Conservation (phyloP, 352 stramenopile species). For the Pythium diclinum region DNA sequence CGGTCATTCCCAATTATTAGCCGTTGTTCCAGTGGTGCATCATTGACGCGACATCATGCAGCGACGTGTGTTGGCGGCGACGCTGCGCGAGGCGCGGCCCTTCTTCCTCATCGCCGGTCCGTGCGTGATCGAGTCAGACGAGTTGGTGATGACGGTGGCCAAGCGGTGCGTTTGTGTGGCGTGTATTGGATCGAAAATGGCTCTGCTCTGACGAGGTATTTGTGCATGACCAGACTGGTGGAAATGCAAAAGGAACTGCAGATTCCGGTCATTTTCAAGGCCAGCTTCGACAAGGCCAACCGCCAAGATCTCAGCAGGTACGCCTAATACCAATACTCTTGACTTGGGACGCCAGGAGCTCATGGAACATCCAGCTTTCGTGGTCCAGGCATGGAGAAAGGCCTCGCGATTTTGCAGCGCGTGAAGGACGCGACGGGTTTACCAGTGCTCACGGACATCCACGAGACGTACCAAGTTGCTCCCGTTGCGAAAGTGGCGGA, state of each 20-base stretch:
- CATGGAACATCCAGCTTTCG: slow-evolving; percentile 46
- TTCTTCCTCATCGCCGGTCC: slow-evolving; percentile 86
- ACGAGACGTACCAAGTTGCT: slow-evolving; percentile 80
- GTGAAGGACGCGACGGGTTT: slow-evolving; percentile 73
- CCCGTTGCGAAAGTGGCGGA: slow-evolving; percentile 68
- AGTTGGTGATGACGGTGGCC: slow-evolving; percentile 65
- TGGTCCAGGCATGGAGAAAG: slow-evolving; percentile 64
- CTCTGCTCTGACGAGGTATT: not conserved
- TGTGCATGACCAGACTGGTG: slow-evolving; percentile 36
- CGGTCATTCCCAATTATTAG: not conserved
- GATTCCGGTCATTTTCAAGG: slow-evolving; percentile 87
- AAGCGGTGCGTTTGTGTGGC: slow-evolving; percentile 35
- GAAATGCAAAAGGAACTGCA: slow-evolving; percentile 47
- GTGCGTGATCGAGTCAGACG: slow-evolving; percentile 77
- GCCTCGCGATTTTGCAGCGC: slow-evolving; percentile 67
- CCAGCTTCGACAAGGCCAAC: slow-evolving; percentile 89
- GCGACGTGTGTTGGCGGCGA: slow-evolving; percentile 44
- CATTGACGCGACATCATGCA: slow-evolving; percentile 30
- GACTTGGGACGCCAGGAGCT: not conserved
- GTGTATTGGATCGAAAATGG: not conserved
- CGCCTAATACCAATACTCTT: not conserved
- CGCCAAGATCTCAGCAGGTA: slow-evolving; percentile 69
- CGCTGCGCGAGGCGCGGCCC: slow-evolving; percentile 52
- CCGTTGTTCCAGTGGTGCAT: not conserved
- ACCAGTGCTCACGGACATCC: slow-evolving; percentile 81